Base-by-base conservation (phyloP, 108 stramenopile species). In the Skeletonema marinoi region DNA sequence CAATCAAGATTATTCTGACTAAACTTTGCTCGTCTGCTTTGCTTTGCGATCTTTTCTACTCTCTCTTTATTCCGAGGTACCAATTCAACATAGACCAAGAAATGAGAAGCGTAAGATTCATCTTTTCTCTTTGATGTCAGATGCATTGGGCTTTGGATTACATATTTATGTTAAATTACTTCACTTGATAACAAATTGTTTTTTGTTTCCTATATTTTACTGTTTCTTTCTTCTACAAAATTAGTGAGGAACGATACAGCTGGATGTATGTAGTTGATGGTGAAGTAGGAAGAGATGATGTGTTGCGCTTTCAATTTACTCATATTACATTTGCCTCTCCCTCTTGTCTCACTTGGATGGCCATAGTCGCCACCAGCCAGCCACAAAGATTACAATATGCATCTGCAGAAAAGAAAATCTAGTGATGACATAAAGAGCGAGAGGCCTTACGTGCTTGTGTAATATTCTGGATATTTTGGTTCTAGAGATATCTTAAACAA, bases 1-100 rank as follows among this genome's bases (percentile, higher is more conserved):
- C 12, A 85, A 75, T 41, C 56, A 78, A 75, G 88, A 81, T 77
- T 76, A 71, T 71, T 71, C 68, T 58, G 78, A 73, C 64, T 74
- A 48, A 51, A 30, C 30, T 48, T 68, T 50, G 46, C 31, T 12
- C 16, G 11, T 68, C 44, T 65, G 32, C 29, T 62, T 39, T 65
- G 39, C 48, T 51, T 38, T 51, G 48, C 11, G 63, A 64, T 25
- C 48, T 48, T 64, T 65, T 36, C 25, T 36, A 11, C 62, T 71
- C 36, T 65, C 10, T 71, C 36, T 71, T 64, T 71, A 32, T 64
- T 56, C 19, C 54, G 54, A 56, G 54, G 54, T 25, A 56, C 25
- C 25, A 56, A 29, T 29, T 10, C 54, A 56, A 56, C n/a, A 29
- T 25, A 25, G 25, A 56, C 54, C 54, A 56, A 56, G 54, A 56